A percentile compares a stretch with the other conserved stretches of the same genome.
Conservation (phyloP, 73 alveolate species). For the Urostyla sp. region DNA sequence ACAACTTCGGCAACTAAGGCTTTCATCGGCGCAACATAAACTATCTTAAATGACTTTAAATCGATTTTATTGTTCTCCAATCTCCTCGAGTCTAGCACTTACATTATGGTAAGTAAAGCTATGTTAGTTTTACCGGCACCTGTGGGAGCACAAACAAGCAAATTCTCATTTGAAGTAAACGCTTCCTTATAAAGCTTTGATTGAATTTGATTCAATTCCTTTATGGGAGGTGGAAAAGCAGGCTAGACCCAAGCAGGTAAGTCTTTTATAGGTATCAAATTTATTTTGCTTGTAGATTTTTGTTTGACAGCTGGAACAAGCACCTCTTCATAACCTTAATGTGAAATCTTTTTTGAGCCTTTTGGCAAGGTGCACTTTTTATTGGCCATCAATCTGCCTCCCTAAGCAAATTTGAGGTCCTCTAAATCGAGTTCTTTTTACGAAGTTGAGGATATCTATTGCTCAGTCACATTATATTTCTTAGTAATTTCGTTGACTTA, state of each 20-base stretch:
- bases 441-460: too few species aligned
- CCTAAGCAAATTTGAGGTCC: conserved; percentile 72
- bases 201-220: conserved; percentile 74
- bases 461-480: too few species aligned
- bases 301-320: conserved; percentile 87
- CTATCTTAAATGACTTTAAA: conserved; percentile 91
- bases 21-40: conserved; percentile 99
- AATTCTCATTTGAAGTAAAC: conserved; percentile 88
- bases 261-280: conserved; percentile 72
- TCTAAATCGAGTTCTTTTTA: conserved; percentile 87
- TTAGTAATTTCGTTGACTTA: too few species aligned
- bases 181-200: conserved; percentile 89
- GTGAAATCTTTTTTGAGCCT: conserved; percentile 79
- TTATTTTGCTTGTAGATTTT: conserved; percentile 46
- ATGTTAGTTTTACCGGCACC: conserved; percentile 99
- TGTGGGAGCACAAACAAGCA: conserved; percentile 99
- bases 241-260: conserved; percentile 93
- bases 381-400: conserved; percentile 87
- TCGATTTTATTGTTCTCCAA: conserved; percentile 88
- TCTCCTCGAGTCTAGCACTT: conserved; percentile 80
- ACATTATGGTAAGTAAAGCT: conserved; percentile 90
- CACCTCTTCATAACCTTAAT: conserved; percentile 96
- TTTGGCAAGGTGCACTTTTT: conserved; percentile 85
- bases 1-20: conserved; percentile 94
- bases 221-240: conserved; percentile 83